Evolutionary conservation across 78 protist genomes (phyloP).

Genomic region (Pigoraptor vietnamica): DNA sequence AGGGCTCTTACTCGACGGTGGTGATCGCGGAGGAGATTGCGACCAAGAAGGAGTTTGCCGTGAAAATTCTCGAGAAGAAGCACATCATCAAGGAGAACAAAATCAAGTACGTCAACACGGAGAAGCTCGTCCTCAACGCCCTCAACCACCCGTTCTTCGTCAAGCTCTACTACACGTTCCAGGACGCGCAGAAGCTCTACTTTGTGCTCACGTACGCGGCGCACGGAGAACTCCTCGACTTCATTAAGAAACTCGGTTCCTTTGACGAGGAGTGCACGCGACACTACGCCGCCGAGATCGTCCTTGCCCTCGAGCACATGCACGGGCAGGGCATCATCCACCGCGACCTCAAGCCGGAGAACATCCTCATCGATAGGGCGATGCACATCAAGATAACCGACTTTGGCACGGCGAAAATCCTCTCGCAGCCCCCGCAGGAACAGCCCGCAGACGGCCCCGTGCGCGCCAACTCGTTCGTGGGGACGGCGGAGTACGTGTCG

Average conservation of each 20-base stretch:
- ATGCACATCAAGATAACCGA: constrained; percentile 56
- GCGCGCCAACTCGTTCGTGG: constrained; percentile 47
- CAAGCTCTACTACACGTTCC: constrained; percentile 51
- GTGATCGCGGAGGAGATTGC: not conserved
- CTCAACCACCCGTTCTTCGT: constrained; percentile 49
- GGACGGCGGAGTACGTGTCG: constrained; percentile 86
- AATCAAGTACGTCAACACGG: constrained; percentile 38
- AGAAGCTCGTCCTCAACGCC: constrained; percentile 27
- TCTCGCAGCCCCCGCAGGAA: not conserved
- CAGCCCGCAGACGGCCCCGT: not conserved
- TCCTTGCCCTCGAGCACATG: constrained; percentile 47
- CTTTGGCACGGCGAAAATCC: constrained; percentile 43
- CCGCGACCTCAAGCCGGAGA: constrained; percentile 66
- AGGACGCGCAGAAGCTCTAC: constrained; percentile 27
- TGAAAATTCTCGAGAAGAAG: constrained; percentile 43
- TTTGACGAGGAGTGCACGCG: constrained; percentile 41
- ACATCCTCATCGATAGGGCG: constrained; percentile 26
- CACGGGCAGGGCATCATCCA: constrained; percentile 26
- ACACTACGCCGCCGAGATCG: constrained; percentile 78
- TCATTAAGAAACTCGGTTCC: constrained; percentile 21
- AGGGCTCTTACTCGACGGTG: constrained; percentile 20
- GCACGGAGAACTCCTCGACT: constrained; percentile 43
- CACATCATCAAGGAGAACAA: constrained; percentile 25
- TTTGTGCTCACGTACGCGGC: constrained; percentile 31
- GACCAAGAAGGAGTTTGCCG: constrained; percentile 41